Evolutionary conservation across 2,329 filamentous ascomycete species (phyloP).

Genomic region (Venturia asperata): DNA sequence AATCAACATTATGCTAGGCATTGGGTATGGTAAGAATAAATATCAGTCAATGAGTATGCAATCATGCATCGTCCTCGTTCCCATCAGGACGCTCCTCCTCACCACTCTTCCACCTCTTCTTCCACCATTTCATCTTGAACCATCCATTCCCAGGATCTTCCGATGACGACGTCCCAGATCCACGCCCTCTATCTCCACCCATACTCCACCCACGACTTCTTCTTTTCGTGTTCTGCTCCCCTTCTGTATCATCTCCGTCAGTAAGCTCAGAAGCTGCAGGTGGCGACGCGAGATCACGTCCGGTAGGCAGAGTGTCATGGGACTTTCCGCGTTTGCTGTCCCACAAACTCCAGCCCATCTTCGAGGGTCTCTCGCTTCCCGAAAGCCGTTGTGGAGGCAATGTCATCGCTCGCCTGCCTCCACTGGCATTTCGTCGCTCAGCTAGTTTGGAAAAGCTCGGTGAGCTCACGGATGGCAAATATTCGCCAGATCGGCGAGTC

Average conservation of each 20-base stretch:
- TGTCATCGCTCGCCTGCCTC: neutral
- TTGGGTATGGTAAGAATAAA: slow-evolving; percentile 10
- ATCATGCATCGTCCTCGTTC: neutral
- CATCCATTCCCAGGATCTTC: neutral
- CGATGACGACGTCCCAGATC: neutral
- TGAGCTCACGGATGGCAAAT: slow-evolving; percentile 10
- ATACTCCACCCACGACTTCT: slow-evolving; percentile 11
- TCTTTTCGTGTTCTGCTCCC: slow-evolving; percentile 3
- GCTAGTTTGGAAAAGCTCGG: slow-evolving; percentile 1
- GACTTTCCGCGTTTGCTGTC: neutral
- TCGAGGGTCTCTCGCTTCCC: neutral
- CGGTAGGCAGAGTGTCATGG: neutral
- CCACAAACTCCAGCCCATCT: slow-evolving; percentile 2
- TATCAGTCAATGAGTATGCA: neutral
- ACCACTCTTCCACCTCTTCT: slow-evolving; percentile 18
- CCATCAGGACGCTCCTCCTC: neutral
- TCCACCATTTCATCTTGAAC: slow-evolving; percentile 18
- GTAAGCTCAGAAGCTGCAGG: slow-evolving; percentile 7
- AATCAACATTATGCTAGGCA: neutral
- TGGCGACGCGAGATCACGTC: slow-evolving; percentile 5
- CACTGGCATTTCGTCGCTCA: slow-evolving; percentile 11
- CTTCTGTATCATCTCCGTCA: slow-evolving; percentile 16
- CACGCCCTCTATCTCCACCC: slow-evolving; percentile 11
- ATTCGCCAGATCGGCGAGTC: slow-evolving; percentile 20
- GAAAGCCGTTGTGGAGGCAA: neutral